phyloP scores from a whole-genome alignment of 2,329 filamentous ascomycete genomes.

The Fragosphaeria purpurea region DNA sequence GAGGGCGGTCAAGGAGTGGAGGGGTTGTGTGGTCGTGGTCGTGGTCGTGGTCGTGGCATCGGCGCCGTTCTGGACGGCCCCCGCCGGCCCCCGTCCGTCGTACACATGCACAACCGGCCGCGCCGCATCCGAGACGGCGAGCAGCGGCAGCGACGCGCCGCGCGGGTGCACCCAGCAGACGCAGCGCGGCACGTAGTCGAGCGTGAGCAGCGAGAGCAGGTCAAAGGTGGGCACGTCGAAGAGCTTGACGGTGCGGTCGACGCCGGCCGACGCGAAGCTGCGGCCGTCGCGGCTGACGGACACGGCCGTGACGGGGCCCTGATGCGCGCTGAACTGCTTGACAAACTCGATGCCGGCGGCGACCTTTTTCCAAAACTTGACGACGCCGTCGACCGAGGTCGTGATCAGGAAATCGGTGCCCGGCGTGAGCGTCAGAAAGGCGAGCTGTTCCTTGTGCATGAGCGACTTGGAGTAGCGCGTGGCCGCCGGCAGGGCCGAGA shows the following conservation, averaged over 20 bases:
- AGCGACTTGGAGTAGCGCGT: constrained; percentile 84
- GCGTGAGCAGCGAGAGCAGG: constrained; percentile 68
- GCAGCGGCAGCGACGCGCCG: constrained; percentile 75
- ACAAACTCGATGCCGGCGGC: constrained; percentile 89
- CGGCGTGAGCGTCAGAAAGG: constrained; percentile 80
- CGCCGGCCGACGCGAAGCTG: constrained; percentile 83
- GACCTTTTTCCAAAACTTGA: constrained; percentile 99
- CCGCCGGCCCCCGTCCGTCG: constrained; percentile 75
- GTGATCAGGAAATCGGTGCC: constrained; percentile 93
- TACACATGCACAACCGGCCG: constrained; percentile 71
- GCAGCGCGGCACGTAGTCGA: constrained; percentile 65
- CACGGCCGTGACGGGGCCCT: constrained; percentile 72
- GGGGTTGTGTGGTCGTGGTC: constrained; percentile 34
- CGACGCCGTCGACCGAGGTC: constrained; percentile 84
- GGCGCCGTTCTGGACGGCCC: background rate
- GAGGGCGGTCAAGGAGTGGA: constrained; percentile 70
- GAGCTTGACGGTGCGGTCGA: constrained; percentile 70
- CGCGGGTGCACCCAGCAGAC: constrained; percentile 88
- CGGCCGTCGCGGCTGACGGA: constrained; percentile 82
- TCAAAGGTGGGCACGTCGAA: constrained; percentile 82
- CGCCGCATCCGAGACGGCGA: constrained; percentile 71
- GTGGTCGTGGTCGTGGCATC: background rate
- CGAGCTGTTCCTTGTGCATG: constrained; percentile 95
- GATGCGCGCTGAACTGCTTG: constrained; percentile 91
- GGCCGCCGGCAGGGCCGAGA: constrained; percentile 76